Evolutionary conservation across 169 alveolate species (phyloP), one percentile per base, ranked within the genome.

Genomic region (Babesia bigemina): DNA sequence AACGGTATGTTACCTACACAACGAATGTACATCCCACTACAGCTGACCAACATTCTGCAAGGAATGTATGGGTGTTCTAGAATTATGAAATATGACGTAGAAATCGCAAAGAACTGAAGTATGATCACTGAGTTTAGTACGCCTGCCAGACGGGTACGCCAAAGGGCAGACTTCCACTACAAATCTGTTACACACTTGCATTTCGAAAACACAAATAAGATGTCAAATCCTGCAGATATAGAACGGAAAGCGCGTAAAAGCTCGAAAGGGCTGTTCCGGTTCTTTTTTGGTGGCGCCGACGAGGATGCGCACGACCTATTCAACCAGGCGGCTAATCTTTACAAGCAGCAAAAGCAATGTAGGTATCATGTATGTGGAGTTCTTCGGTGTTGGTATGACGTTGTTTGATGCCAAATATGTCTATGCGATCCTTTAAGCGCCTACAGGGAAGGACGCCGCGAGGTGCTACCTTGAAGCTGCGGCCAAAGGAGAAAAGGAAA

Each of bases 241-340:
- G 93, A 88, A 52, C 77, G 79, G 29, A 76, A 76, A 60, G 86
- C 92, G 12, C 72, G 72, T 39, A 86, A 83, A 28, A 62, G 86
- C 69, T 36, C 88, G 44, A 81, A 84, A n/a, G 72, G 78, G 28
- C 57, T 85, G 39, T 63, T 86, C 12, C 85, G 74, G 21, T 57
- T 65, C 19, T 24, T 88, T 28, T 63, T 88, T 19, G 93, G 93
- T 13, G 79, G 86, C 56, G 79, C 57, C 29, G 59, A 63, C 19
- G 93, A 88, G 57, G 91, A 67, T 19, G 91, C 92, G 55, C 90
- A 85, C 63, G 92, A 88, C 50, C 59, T 88, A 21, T 88, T 66
- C 61, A 65, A 62, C 69, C 91, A 84, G 36, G 92, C 93, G 16
- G 93, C 82, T n/a, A 88, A 88, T 66, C 69, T 73, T 42, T 88